A percentile compares a stretch with the other conserved stretches of the same genome.
Evolutionary conservation across 805 yeast genomes (phyloP).

Genomic region (Babjeviella inositovora): DNA sequence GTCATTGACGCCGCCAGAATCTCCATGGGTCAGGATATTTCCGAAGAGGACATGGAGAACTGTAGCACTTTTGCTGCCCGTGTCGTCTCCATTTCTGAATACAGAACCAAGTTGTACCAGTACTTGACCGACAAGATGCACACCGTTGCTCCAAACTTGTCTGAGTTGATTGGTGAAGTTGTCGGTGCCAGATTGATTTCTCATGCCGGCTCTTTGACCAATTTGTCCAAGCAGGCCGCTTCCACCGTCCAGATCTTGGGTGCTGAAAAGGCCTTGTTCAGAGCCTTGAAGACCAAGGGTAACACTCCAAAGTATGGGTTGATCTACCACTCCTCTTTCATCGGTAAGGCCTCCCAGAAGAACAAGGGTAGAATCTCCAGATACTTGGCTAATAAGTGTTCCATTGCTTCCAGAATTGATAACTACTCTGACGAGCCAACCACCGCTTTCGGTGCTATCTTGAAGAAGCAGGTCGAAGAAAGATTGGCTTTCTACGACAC

Average conservation of each 20-base stretch:
- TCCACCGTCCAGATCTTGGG: conserved; percentile 97
- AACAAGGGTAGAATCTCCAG: conserved; percentile 99
- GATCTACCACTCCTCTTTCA: conserved; percentile 87
- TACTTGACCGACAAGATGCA: conserved; percentile 94
- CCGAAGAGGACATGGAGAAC: conserved; percentile 88
- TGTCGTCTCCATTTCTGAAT: conserved; percentile 82
- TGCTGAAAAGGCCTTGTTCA: conserved; percentile 92
- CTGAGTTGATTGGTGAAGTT: conserved; percentile 95
- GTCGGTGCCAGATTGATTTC: conserved; percentile 98
- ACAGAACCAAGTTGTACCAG: conserved; percentile 69
- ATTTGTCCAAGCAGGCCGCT: conserved; percentile 95
- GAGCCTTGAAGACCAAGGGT: conserved; percentile 93
- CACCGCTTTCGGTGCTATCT: conserved; percentile 74
- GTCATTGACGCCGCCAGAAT: conserved; percentile 90
- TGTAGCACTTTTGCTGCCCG: conserved; percentile 85
- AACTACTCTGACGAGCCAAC: conserved; percentile 92
- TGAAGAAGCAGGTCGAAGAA: conserved; percentile 96
- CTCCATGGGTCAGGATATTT: conserved; percentile 97
- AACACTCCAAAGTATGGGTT: conserved; percentile 94
- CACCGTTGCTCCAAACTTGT: conserved; percentile 92
- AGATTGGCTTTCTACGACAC: conserved; percentile 91
- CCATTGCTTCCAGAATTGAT: conserved; percentile 97
- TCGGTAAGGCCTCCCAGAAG: conserved; percentile 87
- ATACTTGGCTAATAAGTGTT: conserved; percentile 96
- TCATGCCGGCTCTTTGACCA: conserved; percentile 95